A percentile compares a stretch with the other conserved stretches of the same genome.
These are phyloP conservation scores for Talaromyces adpressus DNA, from an alignment of 495 filamentous ascomycete species.

Conservation along the genomic window DNA sequence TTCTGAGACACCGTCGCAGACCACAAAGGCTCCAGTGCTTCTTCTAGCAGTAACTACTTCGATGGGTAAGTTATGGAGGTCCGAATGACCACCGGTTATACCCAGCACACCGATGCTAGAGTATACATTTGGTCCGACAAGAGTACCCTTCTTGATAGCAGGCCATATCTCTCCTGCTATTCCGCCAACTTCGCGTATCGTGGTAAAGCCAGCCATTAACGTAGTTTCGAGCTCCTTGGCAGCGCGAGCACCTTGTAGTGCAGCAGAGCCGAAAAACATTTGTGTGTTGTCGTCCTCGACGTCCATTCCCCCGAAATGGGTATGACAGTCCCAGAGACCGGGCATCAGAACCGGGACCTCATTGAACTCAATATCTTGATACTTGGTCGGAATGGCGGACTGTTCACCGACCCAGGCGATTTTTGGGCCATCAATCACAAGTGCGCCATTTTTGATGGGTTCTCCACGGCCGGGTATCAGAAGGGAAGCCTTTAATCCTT, in stretches of 20 bases:
- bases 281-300: not conserved
- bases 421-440: constrained; percentile 32
- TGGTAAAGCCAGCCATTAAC: constrained; percentile 45
- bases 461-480: constrained; percentile 39
- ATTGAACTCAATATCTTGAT: constrained; percentile 14
- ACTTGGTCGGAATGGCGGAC: constrained; percentile 24
- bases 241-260: constrained; percentile 27
- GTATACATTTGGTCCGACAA: constrained; percentile 44
- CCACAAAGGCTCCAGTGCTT: constrained; percentile 16
- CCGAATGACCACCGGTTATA: constrained; percentile 44
- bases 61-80: constrained; percentile 29
- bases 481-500: constrained; percentile 12
- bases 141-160: constrained; percentile 37
- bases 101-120: constrained; percentile 28
- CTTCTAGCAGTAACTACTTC: constrained; percentile 23
- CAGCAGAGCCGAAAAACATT: constrained; percentile 9
- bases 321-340: constrained; percentile 48
- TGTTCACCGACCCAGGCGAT: constrained; percentile 37
- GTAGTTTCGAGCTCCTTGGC: constrained; percentile 32
- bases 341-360: constrained; percentile 40
- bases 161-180: constrained; percentile 32
- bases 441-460: constrained; percentile 28
- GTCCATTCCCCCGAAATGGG: constrained; percentile 28
- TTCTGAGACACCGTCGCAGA: constrained; percentile 43
- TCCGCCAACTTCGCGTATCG: constrained; percentile 42